These are phyloP conservation scores for Albatrellus ellisii DNA, from an alignment of 768 basidiomycete species.

Conservation along the genomic window DNA sequence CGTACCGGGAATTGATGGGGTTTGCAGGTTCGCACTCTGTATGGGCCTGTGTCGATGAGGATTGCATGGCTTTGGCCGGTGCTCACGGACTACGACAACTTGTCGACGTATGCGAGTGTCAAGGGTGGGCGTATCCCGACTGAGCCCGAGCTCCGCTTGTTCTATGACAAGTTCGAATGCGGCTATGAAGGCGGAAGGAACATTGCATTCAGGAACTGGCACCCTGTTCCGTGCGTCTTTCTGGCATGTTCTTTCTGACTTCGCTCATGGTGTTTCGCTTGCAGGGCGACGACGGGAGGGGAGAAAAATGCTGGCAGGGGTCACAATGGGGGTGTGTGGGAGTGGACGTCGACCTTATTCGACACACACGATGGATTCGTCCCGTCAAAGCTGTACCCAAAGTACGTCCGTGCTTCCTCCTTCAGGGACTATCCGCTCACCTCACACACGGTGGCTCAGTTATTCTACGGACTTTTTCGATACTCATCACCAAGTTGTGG, in stretches of 20 bases:
- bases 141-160: slow-evolving; percentile 73
- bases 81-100: slow-evolving; percentile 60
- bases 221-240: slow-evolving; percentile 69
- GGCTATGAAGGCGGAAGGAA: slow-evolving; percentile 75
- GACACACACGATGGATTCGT: slow-evolving; percentile 47
- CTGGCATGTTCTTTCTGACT: neutral
- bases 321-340: slow-evolving; percentile 95
- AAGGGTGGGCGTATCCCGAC: slow-evolving; percentile 93
- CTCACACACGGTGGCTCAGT: slow-evolving; percentile 21
- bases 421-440: neutral
- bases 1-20: neutral
- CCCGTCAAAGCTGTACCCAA: slow-evolving; percentile 74
- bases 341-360: slow-evolving; percentile 78
- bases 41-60: slow-evolving; percentile 70
- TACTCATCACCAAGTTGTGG: slow-evolving; percentile 72
- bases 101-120: slow-evolving; percentile 68
- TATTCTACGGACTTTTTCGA: slow-evolving; percentile 91
- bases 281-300: slow-evolving; percentile 57
- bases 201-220: slow-evolving; percentile 86
- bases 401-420: slow-evolving; percentile 29
- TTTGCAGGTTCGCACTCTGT: slow-evolving; percentile 64
- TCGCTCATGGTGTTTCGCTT: slow-evolving; percentile 2
- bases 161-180: slow-evolving; percentile 60
- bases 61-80: slow-evolving; percentile 82
- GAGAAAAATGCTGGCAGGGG: slow-evolving; percentile 34